Evolutionary conservation across 2,329 filamentous ascomycete species (phyloP), one percentile per base, ranked within the genome.

Genomic region (Didymella glomerata): DNA sequence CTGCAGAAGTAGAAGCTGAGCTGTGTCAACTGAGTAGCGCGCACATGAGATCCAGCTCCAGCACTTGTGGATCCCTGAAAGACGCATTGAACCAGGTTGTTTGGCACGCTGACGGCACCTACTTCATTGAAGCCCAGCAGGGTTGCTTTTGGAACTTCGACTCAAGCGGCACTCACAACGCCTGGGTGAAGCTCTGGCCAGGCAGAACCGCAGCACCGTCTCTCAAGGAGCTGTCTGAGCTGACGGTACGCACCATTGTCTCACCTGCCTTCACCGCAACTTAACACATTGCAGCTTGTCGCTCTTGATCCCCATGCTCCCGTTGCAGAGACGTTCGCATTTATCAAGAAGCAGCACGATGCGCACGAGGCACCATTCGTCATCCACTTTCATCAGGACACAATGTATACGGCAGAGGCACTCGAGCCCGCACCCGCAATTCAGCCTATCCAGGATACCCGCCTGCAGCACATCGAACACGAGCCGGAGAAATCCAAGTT

Each of bases 21-120:
- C 45, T 69, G 32, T 54, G 36, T 11, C 14, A 44, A 24, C 16
- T 52, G 6, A 69, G 66, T 57, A 59, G 57, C 5, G 11, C 14
- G 3, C 24, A 57, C 13, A 45, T 50, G 13, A 42, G 30, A 5
- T 28, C n/a, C 6, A 10, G 20, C 8, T 25, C n/a, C 9, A 25
- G 61, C 22, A 64, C 54, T 6, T 51, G 45, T 27, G 71, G 71
- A 1, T 49, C 36, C 5, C 20, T 70, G 6, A 64, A 38, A n/a
- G 52, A 57, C n/a, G n/a, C 25, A 14, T 16, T 65, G 10, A 50
- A 20, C 2, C 61, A 66, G 25, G 47, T 68, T 1, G 32, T 62
- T 8, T 74, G 68, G 69, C 66, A 73, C 49, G 16, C 36, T 2
- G 60, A 65, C 32, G 70, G 69, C 5, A 68, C 65, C 1, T 74